phyloP scores from a whole-genome alignment of 495 filamentous ascomycete species.

The Penicillium silybi region DNA sequence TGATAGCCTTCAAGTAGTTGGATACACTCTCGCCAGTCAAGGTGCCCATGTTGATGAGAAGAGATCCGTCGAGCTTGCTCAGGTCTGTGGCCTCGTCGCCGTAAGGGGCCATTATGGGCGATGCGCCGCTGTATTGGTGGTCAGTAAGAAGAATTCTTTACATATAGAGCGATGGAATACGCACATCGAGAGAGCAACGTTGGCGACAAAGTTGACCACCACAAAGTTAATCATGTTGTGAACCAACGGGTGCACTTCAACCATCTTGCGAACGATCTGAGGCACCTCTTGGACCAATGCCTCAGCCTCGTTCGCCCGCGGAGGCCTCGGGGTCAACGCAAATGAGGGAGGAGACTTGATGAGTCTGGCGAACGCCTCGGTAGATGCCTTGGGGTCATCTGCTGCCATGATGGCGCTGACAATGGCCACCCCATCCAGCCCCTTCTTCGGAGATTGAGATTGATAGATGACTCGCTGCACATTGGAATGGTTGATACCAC shows the following conservation, averaged over 20 bases:
- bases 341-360: constrained; percentile 49
- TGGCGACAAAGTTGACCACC: constrained; percentile 90
- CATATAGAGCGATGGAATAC: not conserved
- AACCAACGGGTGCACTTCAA: constrained; percentile 63
- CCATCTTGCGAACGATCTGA: constrained; percentile 55
- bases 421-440: constrained; percentile 76
- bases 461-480: constrained; percentile 69
- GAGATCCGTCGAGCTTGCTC: constrained; percentile 56
- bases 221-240: constrained; percentile 98
- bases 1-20: constrained; percentile 63
- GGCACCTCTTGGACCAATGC: constrained; percentile 46
- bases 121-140: constrained; percentile 57
- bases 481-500: constrained; percentile 80
- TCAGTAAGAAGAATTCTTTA: constrained; percentile 6
- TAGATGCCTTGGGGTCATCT: constrained; percentile 55
- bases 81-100: constrained; percentile 80
- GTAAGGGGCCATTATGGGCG: constrained; percentile 91
- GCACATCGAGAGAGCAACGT: constrained; percentile 73
- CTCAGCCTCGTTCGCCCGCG: constrained; percentile 31
- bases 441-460: constrained; percentile 46
- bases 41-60: constrained; percentile 96
- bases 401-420: constrained; percentile 86
- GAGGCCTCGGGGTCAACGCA: constrained; percentile 20
- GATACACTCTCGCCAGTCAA: constrained; percentile 65
- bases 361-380: constrained; percentile 51